A percentile compares a stretch with the other conserved stretches of the same genome.
Conservation (phyloP, 2,329 filamentous ascomycete genomes). For the Monosporascus cannonballus region DNA sequence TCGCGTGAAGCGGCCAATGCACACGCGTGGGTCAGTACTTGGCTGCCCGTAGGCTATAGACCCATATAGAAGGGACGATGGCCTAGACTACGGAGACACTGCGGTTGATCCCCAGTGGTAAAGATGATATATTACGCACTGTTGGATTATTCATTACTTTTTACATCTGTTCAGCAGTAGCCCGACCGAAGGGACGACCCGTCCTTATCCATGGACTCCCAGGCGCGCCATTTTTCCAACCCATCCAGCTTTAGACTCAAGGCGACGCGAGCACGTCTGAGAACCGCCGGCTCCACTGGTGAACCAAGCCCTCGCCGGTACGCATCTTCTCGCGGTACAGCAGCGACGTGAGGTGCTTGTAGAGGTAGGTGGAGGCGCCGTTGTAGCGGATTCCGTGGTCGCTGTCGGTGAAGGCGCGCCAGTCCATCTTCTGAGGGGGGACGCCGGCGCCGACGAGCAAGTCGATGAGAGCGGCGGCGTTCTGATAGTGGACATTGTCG, state of each 20-base stretch:
- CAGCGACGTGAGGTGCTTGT: constrained; percentile 55
- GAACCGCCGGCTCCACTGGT: constrained; percentile 19
- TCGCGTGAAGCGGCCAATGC: too few relatives aligned
- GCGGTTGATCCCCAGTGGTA: too few relatives aligned
- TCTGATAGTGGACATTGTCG: constrained; percentile 68
- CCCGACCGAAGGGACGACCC: too few relatives aligned
- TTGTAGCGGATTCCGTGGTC: constrained; percentile 58
- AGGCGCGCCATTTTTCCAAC: background rate
- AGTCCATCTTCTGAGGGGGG: constrained; percentile 54
- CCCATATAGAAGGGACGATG: too few relatives aligned
- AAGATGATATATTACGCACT: too few relatives aligned
- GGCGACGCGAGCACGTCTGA: background rate
- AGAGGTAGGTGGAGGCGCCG: constrained; percentile 48
- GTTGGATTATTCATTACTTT: too few relatives aligned
- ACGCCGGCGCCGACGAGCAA: constrained; percentile 54
- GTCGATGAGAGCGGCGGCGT: constrained; percentile 56
- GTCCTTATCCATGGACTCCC: background rate
- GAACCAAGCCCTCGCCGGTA: constrained; percentile 10
- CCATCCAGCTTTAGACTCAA: background rate
- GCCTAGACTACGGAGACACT: too few relatives aligned
- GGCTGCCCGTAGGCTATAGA: too few relatives aligned
- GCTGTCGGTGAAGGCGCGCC: constrained; percentile 59
- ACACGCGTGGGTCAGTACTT: too few relatives aligned
- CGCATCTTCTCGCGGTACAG: constrained; percentile 53
- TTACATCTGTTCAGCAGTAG: too few relatives aligned